Base-by-base conservation (phyloP, 495 filamentous ascomycete genomes). In the Mycothermus thermophilus region DNA sequence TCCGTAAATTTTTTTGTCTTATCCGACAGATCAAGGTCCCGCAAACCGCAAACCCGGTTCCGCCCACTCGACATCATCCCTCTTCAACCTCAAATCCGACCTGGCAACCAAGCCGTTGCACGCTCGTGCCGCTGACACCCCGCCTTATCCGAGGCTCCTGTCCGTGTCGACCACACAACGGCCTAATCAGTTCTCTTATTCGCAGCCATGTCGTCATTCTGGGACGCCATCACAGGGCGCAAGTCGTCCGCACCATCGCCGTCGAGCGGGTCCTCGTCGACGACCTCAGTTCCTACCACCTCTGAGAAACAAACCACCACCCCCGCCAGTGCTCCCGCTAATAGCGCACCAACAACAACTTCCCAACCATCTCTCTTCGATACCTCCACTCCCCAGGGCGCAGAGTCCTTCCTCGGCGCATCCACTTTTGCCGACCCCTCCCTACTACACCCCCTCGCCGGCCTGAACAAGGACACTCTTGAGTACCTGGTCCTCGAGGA, bases 401-500 rank as follows among this genome's bases (percentile, higher is more conserved):
- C 83, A 40, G 77, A 80, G 42, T 77, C 80, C 26, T 92, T 95
- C 63, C 67, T 93, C 31, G 71, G 67, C 43, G 67, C 65, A 44
- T 71, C 77, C 37, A 56, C 74, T 18, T 72, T 80, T 41, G 69
- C 81, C 45, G 92, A 97, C 57, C 85, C 92, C 4, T 74, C 85
- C 32, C 63, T 72, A 51, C 72, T 97, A 37, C 87, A 96, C 58
- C 92, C 90, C n/a, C 72, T 97, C 34, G 84, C 90, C 27, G 90
- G 88, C 44, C 63, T 97, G 32, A 83, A 94, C 63, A 80, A 85
- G 62, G 77, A 90, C 33, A 79, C 80, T 6, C 76, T 97, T 41
- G 87, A 94, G 46, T 96, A 96, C 63, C 71, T 97, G 30, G 72
- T 77, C 30, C 80, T 97, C 52, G 90, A 96, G 65, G 90, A 96